A percentile compares a stretch with the other conserved stretches of the same genome.
Conservation (phyloP, 345 rosid genomes). For the Diplotaxis tenuifolia region DNA sequence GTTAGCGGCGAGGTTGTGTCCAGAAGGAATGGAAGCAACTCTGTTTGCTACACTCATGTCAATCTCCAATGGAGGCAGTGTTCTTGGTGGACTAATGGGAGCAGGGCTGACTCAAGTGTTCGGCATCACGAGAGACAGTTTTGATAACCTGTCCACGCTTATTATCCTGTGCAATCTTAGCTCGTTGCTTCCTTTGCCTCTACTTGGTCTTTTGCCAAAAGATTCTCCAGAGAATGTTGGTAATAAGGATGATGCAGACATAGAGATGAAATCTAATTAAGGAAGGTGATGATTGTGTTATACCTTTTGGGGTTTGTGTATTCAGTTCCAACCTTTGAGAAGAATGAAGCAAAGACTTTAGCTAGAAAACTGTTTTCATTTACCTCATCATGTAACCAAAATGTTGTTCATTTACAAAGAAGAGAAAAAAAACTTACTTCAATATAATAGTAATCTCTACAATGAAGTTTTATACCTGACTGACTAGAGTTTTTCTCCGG, state of each 20-base stretch:
- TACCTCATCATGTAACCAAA: slow-evolving; percentile 3
- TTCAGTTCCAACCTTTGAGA: background rate
- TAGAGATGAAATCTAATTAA: slow-evolving; percentile 82
- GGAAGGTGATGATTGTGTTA: background rate
- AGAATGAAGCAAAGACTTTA: background rate
- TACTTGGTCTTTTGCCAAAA: slow-evolving; percentile 72
- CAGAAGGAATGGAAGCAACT: slow-evolving; percentile 98
- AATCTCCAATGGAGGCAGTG: slow-evolving; percentile 86
- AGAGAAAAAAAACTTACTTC: background rate
- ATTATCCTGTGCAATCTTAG: slow-evolving; percentile 89
- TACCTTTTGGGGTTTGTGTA: background rate
- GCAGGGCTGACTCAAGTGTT: slow-evolving; percentile 81
- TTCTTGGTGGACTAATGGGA: slow-evolving; percentile 84
- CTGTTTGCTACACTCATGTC: slow-evolving; percentile 97
- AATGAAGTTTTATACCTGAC: no score
- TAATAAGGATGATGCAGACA: slow-evolving; percentile 47
- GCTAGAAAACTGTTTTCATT: background rate
- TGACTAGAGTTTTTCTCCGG: no score
- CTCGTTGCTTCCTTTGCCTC: slow-evolving; percentile 92
- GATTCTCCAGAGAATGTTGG: slow-evolving; percentile 44
- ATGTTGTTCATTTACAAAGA: background rate
- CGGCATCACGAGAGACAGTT: slow-evolving; percentile 79
- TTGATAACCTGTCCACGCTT: slow-evolving; percentile 61
- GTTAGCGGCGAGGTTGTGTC: slow-evolving; percentile 85
- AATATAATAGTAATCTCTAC: background rate